phyloP scores from a whole-genome alignment of 805 yeast species.

The Kodamaea kaohsiungensis region DNA sequence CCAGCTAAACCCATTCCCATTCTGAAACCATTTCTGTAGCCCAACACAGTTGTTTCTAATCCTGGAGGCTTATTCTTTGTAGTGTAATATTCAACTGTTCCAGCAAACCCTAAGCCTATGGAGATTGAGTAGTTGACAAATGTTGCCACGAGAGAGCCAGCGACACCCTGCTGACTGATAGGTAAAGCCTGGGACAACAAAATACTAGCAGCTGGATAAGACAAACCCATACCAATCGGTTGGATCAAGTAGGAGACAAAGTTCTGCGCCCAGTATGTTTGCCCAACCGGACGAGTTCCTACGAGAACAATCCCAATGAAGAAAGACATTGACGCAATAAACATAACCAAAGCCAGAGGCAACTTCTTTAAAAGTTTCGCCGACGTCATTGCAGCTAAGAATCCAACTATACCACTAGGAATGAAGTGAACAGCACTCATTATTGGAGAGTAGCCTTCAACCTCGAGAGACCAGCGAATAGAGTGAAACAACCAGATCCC shows the following conservation, averaged over 20 bases:
- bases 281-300: conserved; percentile 20
- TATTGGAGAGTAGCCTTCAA: conserved; percentile 14
- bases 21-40: conserved; percentile 27
- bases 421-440: conserved; percentile 19
- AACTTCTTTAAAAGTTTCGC: conserved; percentile 10
- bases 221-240: conserved; percentile 21
- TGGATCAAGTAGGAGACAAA: conserved; percentile 15
- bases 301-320: conserved; percentile 14
- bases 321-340: conserved; percentile 14
- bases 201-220: conserved; percentile 20
- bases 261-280: conserved; percentile 20
- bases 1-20: conserved; percentile 39
- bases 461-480: conserved; percentile 15
- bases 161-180: conserved; percentile 18
- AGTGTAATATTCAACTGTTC: conserved; percentile 32
- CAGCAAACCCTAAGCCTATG: conserved; percentile 37
- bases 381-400: conserved; percentile 13
- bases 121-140: conserved; percentile 26
- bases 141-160: conserved; percentile 19
- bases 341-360: conserved; percentile 16
- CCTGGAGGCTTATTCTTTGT: conserved; percentile 18
- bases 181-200: conserved; percentile 16
- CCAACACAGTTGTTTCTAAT: conserved; percentile 19
- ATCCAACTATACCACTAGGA: conserved; percentile 18
- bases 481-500: conserved; percentile 20